These are phyloP conservation scores for Phytophthora pseudosyringae DNA, from an alignment of 352 stramenopile genomes.

Conservation along the genomic window DNA sequence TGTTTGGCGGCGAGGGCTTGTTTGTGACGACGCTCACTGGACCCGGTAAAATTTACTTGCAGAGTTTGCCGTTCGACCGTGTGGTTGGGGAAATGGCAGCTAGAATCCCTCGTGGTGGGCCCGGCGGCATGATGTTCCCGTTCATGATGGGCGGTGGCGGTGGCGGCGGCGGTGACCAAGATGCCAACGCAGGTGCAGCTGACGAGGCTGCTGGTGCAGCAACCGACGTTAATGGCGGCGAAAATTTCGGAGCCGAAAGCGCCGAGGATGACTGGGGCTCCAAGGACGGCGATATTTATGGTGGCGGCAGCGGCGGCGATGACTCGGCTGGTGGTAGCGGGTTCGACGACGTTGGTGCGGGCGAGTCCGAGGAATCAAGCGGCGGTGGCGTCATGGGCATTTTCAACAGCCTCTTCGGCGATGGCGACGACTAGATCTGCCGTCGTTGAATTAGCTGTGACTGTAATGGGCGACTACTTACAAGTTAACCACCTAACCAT, in stretches of 20 bases:
- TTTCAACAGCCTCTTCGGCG: conserved; percentile 64
- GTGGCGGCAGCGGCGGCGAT: conserved; percentile 18
- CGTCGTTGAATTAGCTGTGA: neutral
- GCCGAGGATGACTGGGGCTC: conserved; percentile 38
- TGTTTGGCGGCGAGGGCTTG: conserved; percentile 94
- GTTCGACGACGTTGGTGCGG: conserved; percentile 25
- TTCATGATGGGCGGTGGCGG: conserved; percentile 81
- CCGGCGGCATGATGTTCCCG: conserved; percentile 89
- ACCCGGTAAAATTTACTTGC: conserved; percentile 91
- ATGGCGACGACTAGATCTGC: conserved; percentile 29
- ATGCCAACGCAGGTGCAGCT: conserved; percentile 27
- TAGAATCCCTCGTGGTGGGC: conserved; percentile 79
- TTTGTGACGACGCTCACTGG: conserved; percentile 95
- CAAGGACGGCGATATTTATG: conserved; percentile 63
- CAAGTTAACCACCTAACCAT: neutral
- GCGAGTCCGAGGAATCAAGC: conserved; percentile 33
- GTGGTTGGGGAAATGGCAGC: conserved; percentile 93
- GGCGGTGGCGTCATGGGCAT: conserved; percentile 60
- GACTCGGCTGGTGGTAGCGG: conserved; percentile 13
- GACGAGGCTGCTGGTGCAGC: conserved; percentile 36
- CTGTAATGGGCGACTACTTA: neutral
- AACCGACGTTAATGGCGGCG: conserved; percentile 16
- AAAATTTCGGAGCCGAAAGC: conserved; percentile 14
- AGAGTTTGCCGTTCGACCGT: conserved; percentile 92
- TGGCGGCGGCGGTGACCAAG: conserved; percentile 43